A percentile compares a stretch with the other conserved stretches of the same genome.
phyloP scores from a whole-genome alignment of 768 basidiomycete genomes.

The Mycena rebaudengoi region DNA sequence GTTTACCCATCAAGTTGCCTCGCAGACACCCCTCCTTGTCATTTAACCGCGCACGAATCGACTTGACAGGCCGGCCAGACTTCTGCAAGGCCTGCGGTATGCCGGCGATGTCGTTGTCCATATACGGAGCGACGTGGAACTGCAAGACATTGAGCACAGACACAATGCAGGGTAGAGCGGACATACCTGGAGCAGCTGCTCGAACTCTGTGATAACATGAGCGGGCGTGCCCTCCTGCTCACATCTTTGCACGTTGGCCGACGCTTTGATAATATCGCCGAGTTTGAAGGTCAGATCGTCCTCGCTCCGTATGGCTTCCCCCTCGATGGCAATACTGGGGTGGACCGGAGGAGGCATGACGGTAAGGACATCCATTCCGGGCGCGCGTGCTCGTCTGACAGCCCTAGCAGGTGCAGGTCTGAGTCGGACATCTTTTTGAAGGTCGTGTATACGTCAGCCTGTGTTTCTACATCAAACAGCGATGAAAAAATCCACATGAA shows the following conservation, averaged over 20 bases:
- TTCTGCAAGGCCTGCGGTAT: constrained; percentile 99
- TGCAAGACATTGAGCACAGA: constrained; percentile 40
- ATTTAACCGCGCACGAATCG: constrained; percentile 96
- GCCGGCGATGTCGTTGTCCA: no score
- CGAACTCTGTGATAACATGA: constrained; percentile 93
- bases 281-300: constrained; percentile 99
- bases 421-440: constrained; percentile 3
- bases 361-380: constrained; percentile 99
- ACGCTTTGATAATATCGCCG: constrained; percentile 95
- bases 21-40: constrained; percentile 98
- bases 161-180: constrained; percentile 1
- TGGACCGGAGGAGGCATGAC: constrained; percentile 97
- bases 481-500: constrained; percentile 37
- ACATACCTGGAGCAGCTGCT: constrained; percentile 90
- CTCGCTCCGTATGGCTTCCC: constrained; percentile 95
- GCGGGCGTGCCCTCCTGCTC: constrained; percentile 97
- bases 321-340: constrained; percentile 96
- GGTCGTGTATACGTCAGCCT: constrained; percentile 62
- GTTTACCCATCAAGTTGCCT: constrained; percentile 99
- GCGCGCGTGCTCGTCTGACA: constrained; percentile 94
- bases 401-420: constrained; percentile 50
- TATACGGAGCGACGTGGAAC: constrained; percentile 99
- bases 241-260: constrained; percentile 87
- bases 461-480: constrained; percentile 53
- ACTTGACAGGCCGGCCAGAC: constrained; percentile 96